Conservation (phyloP, 2,329 filamentous ascomycete genomes). For the Fonsecaea nubica region DNA sequence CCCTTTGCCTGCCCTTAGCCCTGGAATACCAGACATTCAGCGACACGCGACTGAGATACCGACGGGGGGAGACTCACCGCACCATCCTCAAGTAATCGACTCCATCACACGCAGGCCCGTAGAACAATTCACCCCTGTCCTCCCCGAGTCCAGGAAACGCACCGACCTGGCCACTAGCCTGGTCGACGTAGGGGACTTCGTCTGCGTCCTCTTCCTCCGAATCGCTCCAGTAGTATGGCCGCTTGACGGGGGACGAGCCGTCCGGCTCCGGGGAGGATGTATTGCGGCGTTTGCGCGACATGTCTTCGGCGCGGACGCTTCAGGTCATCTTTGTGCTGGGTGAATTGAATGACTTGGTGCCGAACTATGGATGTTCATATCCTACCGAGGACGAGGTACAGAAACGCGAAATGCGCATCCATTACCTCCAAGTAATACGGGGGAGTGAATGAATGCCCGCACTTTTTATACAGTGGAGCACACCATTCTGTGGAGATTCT, state of each 20-base stretch:
- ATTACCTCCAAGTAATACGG: not conserved
- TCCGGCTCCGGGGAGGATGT: conserved; percentile 40
- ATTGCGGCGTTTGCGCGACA: conserved; percentile 41
- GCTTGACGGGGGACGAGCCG: conserved; percentile 24
- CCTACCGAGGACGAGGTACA: not conserved
- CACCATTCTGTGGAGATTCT: not conserved
- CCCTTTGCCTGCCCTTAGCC: conserved; percentile 8
- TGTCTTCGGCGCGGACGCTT: conserved; percentile 36
- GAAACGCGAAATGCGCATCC: not conserved
- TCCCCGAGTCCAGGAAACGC: conserved; percentile 71
- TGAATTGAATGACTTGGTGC: not conserved
- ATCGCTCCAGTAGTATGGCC: conserved; percentile 18
- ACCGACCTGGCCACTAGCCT: conserved; percentile 73
- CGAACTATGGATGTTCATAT: no score
- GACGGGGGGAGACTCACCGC: conserved; percentile 59
- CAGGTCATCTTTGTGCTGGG: not conserved
- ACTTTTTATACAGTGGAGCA: not conserved
- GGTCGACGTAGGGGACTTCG: conserved; percentile 60
- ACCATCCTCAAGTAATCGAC: conserved; percentile 74
- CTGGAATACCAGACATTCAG: conserved; percentile 33
- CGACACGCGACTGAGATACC: conserved; percentile 12
- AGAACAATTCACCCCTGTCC: conserved; percentile 62
- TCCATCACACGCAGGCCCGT: conserved; percentile 71
- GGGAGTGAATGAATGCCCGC: not conserved
- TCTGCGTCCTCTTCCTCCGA: conserved; percentile 39